phyloP scores from a whole-genome alignment of 352 stramenopile species.

The Pythium guiyangense region DNA sequence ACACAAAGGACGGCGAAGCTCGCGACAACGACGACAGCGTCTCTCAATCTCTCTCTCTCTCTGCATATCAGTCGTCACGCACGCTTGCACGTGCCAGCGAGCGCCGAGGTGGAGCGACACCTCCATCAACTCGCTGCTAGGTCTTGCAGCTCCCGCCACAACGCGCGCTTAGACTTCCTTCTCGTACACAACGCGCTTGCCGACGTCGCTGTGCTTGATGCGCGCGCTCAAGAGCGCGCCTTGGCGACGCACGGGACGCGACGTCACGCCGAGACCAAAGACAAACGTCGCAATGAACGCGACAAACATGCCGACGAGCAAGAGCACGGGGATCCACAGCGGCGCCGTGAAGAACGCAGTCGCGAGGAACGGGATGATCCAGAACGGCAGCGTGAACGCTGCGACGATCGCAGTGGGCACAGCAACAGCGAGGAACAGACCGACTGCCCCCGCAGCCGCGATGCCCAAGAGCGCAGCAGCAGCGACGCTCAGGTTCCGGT shows the following conservation, averaged over 20 bases:
- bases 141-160: no score
- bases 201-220: slow-evolving; percentile 80
- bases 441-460: slow-evolving; percentile 35
- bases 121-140: no score
- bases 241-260: slow-evolving; percentile 71
- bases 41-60: no score
- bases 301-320: slow-evolving; percentile 59
- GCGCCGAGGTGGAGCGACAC: no score
- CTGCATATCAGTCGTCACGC: no score
- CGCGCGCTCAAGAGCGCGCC: slow-evolving; percentile 60
- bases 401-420: slow-evolving; percentile 64
- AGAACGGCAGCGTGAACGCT: slow-evolving; percentile 79
- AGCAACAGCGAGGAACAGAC: slow-evolving; percentile 62
- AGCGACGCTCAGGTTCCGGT: slow-evolving; percentile 65
- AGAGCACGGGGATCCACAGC: slow-evolving; percentile 66
- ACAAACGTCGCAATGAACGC: slow-evolving; percentile 64
- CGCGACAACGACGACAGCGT: no score
- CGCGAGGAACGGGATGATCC: slow-evolving; percentile 76
- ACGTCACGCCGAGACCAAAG: slow-evolving; percentile 73
- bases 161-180: slow-evolving; percentile 68
- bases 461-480: slow-evolving; percentile 55
- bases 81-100: no score
- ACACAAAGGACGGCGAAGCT: no score
- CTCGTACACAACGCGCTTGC: slow-evolving; percentile 82
- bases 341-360: slow-evolving; percentile 78